phyloP scores from a whole-genome alignment of 1,284 basidiomycete species.

The Stereum hirsutum region DNA sequence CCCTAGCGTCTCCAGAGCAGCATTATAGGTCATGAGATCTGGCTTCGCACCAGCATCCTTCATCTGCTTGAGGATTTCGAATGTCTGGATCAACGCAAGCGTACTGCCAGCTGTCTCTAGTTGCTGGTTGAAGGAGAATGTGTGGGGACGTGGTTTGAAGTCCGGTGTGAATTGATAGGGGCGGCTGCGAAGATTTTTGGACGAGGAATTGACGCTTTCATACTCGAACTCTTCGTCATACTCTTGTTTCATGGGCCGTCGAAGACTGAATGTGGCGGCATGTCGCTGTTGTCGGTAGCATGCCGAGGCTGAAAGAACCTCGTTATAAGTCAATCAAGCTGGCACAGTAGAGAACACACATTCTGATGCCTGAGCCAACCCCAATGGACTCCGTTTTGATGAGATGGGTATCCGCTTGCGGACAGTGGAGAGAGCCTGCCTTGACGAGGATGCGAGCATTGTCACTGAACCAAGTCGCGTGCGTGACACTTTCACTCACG shows the following conservation, averaged over 20 bases:
- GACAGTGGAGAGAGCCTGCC: slow-evolving; percentile 5
- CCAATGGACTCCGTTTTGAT: too few species aligned
- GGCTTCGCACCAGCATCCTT: slow-evolving; percentile 41
- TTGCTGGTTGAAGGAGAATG: slow-evolving; percentile 12
- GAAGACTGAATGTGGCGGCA: background rate
- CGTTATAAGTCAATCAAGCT: background rate
- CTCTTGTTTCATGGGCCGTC: background rate
- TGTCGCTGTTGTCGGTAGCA: background rate
- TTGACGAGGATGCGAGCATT: slow-evolving; percentile 31
- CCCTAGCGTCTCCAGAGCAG: slow-evolving; percentile 39
- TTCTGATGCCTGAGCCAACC: too few species aligned
- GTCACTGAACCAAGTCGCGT: background rate
- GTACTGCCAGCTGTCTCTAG: slow-evolving; percentile 8
- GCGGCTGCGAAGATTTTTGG: background rate
- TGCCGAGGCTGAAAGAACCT: background rate
- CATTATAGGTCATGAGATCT: slow-evolving; percentile 44
- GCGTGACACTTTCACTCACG: background rate
- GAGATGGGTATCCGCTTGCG: slow-evolving; percentile 4
- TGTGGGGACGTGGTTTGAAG: slow-evolving; percentile 3
- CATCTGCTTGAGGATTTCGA: slow-evolving; percentile 36
- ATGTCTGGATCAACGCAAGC: background rate
- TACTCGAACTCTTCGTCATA: background rate
- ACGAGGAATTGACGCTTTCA: background rate
- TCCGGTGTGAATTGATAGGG: slow-evolving; percentile 5
- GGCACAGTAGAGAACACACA: background rate